phyloP scores from a whole-genome alignment of 352 stramenopile species.

The Elongisporangium senticosum region DNA sequence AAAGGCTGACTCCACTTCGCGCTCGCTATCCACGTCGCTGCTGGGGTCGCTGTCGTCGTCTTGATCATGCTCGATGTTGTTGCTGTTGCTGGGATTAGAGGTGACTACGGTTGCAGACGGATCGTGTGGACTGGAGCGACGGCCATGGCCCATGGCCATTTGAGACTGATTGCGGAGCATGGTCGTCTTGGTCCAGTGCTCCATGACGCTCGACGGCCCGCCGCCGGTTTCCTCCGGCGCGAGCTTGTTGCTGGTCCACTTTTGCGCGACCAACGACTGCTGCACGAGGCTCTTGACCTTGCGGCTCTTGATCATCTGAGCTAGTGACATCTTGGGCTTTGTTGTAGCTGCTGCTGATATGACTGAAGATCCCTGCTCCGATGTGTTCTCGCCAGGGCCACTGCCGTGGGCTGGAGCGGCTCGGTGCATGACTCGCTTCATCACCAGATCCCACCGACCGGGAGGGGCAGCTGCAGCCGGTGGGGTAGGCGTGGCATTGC shows the following conservation, averaged over 20 bases:
- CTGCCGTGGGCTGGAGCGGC: background rate
- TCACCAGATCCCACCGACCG: background rate
- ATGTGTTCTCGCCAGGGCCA: background rate
- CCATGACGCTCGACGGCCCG: constrained; percentile 46
- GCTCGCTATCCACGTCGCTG: background rate
- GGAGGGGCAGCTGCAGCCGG: background rate
- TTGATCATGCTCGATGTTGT: constrained; percentile 10
- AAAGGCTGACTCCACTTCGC: constrained; percentile 34
- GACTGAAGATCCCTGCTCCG: background rate
- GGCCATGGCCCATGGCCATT: background rate
- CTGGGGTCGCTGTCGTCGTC: constrained; percentile 16
- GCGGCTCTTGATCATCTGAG: constrained; percentile 43
- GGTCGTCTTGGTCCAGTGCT: constrained; percentile 47
- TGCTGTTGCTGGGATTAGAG: background rate
- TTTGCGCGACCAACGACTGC: constrained; percentile 30
- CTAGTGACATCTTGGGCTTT: constrained; percentile 28
- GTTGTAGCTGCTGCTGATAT: background rate
- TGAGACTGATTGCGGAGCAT: constrained; percentile 26
- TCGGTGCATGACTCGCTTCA: background rate
- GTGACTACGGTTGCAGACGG: background rate
- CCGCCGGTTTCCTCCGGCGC: constrained; percentile 4
- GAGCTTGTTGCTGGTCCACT: constrained; percentile 1
- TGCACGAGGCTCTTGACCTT: constrained; percentile 60
- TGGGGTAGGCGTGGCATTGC: background rate
- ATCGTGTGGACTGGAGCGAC: constrained; percentile 1